Evolutionary conservation across 768 basidiomycete species (phyloP), one percentile per base, ranked within the genome.

Genomic region (Collybia sordida): DNA sequence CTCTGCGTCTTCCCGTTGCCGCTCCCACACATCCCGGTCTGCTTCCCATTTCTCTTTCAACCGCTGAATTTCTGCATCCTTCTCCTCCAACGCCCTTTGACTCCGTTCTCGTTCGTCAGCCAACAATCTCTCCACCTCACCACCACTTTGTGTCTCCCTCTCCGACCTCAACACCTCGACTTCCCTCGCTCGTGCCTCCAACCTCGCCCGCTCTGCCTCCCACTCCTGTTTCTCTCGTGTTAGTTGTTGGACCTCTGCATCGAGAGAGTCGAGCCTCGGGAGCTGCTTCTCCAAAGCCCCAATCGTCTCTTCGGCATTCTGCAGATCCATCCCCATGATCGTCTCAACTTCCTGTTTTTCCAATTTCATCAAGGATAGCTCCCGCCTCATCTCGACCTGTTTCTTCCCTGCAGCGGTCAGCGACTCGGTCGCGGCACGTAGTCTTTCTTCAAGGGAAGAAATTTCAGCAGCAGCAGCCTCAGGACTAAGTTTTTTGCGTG

Each of bases 321-420:
- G 83, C 34, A 87, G 65, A 52, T 90, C 88, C 72, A 85, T 72
- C 1, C 74, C 73, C 70, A 86, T 72, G 53, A 77, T 75, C 1
- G 82, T 82, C 63, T 88, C 83, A 12, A 85, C 69, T 56, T 87
- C 78, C 42, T 82, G 77, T 68, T 88, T 90, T 63, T 91, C 90
- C 47, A 86, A 60, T 50, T 69, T 72, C 41, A 88, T 65, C 52
- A 83, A 68, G 8, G 82, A 79, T 45, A 90, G 56, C 55, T 90
- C 88, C 42, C 82, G 74, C 14, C 72, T 66, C 70, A 86, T 64
- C 54, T 86, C 81, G 5, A 72, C 81, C 56, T 83, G 83, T 56
- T 82, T 81, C 66, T 76, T 80, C 46, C 75, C 80, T 3, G 85
- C 82, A 6, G 72, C 77, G 1, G 78, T 71, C 21, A 88, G 66